Percentiles rank a stretch among this genome's conserved stretches.
Conservation (phyloP, 768 basidiomycete genomes). For the Suillus occidentalis region DNA sequence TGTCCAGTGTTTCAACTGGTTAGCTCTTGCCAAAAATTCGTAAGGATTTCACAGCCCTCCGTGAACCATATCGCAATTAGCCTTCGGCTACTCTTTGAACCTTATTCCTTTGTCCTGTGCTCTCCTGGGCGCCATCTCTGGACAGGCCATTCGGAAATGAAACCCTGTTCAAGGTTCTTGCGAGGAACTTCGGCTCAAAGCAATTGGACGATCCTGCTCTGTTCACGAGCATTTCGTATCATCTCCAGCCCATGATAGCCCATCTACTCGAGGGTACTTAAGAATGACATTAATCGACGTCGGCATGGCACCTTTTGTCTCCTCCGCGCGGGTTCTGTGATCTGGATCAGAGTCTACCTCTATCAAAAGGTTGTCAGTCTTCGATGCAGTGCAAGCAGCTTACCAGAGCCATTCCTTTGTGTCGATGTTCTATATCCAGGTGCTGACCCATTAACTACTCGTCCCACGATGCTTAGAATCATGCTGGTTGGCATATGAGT, state of each 20-base stretch:
- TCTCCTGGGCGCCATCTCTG: not conserved
- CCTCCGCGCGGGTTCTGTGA: not conserved
- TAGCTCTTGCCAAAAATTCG: slow-evolving; percentile 17
- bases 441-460: no score
- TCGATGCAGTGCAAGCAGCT: slow-evolving; percentile 7
- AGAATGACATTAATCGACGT: slow-evolving; percentile 1
- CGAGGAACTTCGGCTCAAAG: not conserved
- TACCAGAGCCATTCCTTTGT: not conserved
- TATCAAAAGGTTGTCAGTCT: slow-evolving; percentile 2
- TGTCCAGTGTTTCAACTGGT: slow-evolving; percentile 5
- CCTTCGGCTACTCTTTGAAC: slow-evolving; percentile 19
- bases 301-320: slow-evolving; percentile 5
- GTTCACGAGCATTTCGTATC: not conserved
- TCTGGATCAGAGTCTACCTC: slow-evolving; percentile 2
- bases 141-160: not conserved
- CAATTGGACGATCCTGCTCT: not conserved
- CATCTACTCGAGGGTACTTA: not conserved
- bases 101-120: slow-evolving; percentile 16
- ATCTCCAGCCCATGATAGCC: not conserved
- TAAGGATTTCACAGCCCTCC: slow-evolving; percentile 12
- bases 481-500: not conserved
- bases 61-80: slow-evolving; percentile 20
- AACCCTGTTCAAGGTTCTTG: not conserved
- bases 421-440: not conserved
- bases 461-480: not conserved